A percentile compares a stretch with the other conserved stretches of the same genome.
Evolutionary conservation across 441 rosid genomes (phyloP).

Genomic region (Populus hybrid): DNA sequence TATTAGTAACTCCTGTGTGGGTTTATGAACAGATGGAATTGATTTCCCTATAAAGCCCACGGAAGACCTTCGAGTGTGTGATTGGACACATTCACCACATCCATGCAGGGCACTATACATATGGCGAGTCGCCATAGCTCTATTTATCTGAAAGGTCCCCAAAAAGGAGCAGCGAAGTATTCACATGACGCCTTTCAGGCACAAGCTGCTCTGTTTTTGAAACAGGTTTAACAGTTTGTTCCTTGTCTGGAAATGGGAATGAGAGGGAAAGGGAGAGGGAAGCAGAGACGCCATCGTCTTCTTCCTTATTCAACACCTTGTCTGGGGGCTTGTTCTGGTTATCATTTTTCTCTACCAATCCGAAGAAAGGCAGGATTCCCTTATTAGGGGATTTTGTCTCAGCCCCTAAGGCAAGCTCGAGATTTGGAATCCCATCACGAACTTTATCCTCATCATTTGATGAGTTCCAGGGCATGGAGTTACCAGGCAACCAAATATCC

Average conservation of each 20-base stretch:
- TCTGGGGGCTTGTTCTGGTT: conserved; percentile 34
- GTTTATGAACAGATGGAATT: conserved; percentile 52
- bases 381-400: conserved; percentile 48
- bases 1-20: conserved; percentile 37
- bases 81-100: conserved; percentile 27
- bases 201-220: conserved; percentile 57
- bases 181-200: conserved; percentile 60
- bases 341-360: conserved; percentile 40
- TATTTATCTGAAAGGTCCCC: conserved; percentile 55
- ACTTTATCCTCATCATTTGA: conserved; percentile 28
- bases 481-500: conserved; percentile 36
- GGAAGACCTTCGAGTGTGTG: conserved; percentile 28
- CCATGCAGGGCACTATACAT: conserved; percentile 34
- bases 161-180: conserved; percentile 72
- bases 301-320: conserved; percentile 37
- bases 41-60: conserved; percentile 31
- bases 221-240: conserved; percentile 44
- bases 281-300: conserved; percentile 58
- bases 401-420: conserved; percentile 91
- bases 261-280: conserved; percentile 95
- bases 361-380: conserved; percentile 56
- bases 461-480: conserved; percentile 36
- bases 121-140: conserved; percentile 19
- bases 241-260: conserved; percentile 55
- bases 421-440: conserved; percentile 58